Base-by-base conservation (phyloP, 2,329 filamentous ascomycete species). In the Xylaria digitata region DNA sequence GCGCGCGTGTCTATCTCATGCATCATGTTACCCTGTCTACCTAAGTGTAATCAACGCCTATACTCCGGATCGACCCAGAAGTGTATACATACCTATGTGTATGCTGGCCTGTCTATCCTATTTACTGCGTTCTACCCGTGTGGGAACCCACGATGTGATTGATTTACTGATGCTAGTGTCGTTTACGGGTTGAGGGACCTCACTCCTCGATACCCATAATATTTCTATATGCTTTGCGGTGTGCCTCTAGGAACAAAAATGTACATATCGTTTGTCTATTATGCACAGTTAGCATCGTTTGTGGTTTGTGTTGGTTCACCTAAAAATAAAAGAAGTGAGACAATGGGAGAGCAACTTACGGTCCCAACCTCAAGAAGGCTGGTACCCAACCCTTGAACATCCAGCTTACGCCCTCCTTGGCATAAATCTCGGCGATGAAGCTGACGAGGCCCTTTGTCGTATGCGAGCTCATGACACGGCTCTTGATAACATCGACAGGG, bases 331-430 rank as follows among this genome's bases (percentile, higher is more conserved):
- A 6, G 32, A 46, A 15, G 32, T 48, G 17, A 37, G 52, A 61
- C 43, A 34, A 49, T n/a, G 45, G 21, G 43, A 30, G 21, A 30
- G 52, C 42, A 37, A 84, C 86, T 80, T 79, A 88, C 84, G 88
- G 88, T 75, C 88, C 88, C 56, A 91, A 80, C 66, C 89, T 81
- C 70, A 90, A 81, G 76, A 90, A 90, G 72, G 87, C 89, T n/a
- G 93, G 93, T 53, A 94, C 89, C 92, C 93, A 96, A 67, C 93
- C 93, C 79, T 92, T 92, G 81, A 96, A 96, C 86, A 95, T 90
- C 93, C 93, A 97, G 50, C 85, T 80, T 56, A 92, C 78, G 1
- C 93, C 93, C 76, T 96, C 92, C 19, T 86, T 82, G 61, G 83
- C 85, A 70, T 89, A 92, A 37, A 94, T 89, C 50, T 92, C 88